These are phyloP conservation scores for Vararia minispora DNA, from an alignment of 768 basidiomycete genomes.

Conservation along the genomic window DNA sequence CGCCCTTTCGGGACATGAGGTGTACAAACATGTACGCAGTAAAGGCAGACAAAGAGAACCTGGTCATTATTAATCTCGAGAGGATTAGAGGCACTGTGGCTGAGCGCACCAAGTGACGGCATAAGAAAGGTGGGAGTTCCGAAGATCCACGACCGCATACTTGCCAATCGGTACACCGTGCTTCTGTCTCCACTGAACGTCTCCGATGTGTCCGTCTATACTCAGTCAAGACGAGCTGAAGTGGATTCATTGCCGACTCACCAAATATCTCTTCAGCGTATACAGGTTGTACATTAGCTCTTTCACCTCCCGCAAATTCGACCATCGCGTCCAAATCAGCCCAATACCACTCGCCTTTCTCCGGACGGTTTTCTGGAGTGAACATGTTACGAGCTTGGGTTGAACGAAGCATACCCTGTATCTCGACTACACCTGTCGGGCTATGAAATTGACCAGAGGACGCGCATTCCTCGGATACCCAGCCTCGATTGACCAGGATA, in stretches of 20 bases:
- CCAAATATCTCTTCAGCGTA: conserved; percentile 88
- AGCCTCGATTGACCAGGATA: conserved; percentile 87
- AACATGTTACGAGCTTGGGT: conserved; percentile 66
- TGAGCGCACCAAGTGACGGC: conserved; percentile 81
- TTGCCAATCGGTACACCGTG: conserved; percentile 84
- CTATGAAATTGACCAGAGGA: conserved; percentile 22
- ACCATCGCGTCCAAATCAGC: conserved; percentile 77
- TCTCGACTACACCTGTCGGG: conserved; percentile 49
- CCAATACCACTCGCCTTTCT: conserved; percentile 86
- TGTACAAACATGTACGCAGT: conserved; percentile 77
- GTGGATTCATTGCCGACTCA: conserved; percentile 25
- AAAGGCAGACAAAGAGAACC: conserved; percentile 83
- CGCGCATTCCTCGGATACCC: conserved; percentile 54
- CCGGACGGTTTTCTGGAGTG: conserved; percentile 81
- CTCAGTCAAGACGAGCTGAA: conserved; percentile 1
- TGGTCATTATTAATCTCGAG: conserved; percentile 20
- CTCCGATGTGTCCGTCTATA: conserved; percentile 77
- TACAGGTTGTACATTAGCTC: conserved; percentile 71
- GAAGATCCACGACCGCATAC: conserved; percentile 69
- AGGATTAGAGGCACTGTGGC: neutral
- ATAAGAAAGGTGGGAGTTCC: conserved; percentile 93
- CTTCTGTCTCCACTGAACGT: conserved; percentile 43
- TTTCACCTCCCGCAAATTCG: conserved; percentile 60
- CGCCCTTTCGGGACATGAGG: too few relatives aligned
- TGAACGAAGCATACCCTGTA: conserved; percentile 81